phyloP scores from a whole-genome alignment of 2,329 filamentous ascomycete genomes.

The Diplodia scrobiculata region DNA sequence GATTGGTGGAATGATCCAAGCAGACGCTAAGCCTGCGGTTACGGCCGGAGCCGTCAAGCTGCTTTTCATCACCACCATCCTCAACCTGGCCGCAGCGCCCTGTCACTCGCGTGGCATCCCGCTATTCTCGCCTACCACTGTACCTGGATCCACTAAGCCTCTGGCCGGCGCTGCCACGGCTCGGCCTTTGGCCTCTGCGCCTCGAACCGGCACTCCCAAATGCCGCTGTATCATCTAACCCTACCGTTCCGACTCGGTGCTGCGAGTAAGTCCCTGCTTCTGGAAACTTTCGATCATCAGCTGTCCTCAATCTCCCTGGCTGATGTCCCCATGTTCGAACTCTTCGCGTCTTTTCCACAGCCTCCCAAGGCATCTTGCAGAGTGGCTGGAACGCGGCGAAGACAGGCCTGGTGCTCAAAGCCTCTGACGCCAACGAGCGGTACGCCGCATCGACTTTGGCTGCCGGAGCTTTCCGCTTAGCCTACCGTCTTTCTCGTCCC shows the following conservation, averaged over 20 bases:
- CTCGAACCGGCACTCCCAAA: neutral
- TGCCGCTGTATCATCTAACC: too few species aligned
- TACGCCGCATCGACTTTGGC: too few species aligned
- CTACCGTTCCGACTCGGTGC: neutral
- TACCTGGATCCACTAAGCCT: neutral
- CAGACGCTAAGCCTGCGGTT: neutral
- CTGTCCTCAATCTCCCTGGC: neutral
- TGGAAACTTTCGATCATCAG: neutral
- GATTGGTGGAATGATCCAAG: slow-evolving; percentile 14
- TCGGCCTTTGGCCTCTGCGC: neutral
- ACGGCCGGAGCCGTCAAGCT: slow-evolving; percentile 5
- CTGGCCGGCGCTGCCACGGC: neutral
- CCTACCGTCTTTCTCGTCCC: neutral
- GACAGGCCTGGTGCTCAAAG: too few species aligned
- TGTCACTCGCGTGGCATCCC: slow-evolving; percentile 10
- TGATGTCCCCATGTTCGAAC: neutral
- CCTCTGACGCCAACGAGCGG: too few species aligned
- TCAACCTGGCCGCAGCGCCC: neutral
- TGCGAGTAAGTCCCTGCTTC: neutral
- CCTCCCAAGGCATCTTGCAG: too few species aligned
- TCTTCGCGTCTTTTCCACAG: neutral
- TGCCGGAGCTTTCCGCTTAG: too few species aligned
- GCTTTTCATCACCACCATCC: slow-evolving; percentile 5
- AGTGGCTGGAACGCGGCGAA: too few species aligned
- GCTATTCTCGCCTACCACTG: neutral